Evolutionary conservation across 495 filamentous ascomycete genomes (phyloP), one percentile per base, ranked within the genome.

Genomic region (Aspergillus ostianus): DNA sequence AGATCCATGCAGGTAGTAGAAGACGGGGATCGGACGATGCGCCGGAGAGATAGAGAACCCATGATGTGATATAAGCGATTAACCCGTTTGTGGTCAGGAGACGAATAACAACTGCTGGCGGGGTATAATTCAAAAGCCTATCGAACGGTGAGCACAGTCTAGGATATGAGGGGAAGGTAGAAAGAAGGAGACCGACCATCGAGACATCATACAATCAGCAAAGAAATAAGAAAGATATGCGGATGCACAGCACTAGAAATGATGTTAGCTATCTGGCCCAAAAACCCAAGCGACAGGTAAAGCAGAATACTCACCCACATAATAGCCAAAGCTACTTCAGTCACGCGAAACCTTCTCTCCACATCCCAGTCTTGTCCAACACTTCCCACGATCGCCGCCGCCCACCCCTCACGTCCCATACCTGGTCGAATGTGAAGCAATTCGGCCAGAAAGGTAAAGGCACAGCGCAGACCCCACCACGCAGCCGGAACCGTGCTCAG

Each of bases 201-300:
- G 86, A 62, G 88, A 92, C 91, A 96, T 96, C 68, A 94, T 86
- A 73, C 90, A 91, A 75, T 96, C 90, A 59, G 90, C 92, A 73
- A 94, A 93, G 75, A 92, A 89, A 73, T 92, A 94, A 57, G 89
- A 91, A 69, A 94, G 83, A 73, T 92, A 92, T 52, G 87, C 91
- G 45, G 90, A 91, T 71, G 89, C 87, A 70, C 80, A 83, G 79
- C 90, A 92, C 91, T 93, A 55, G 53, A 58, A 21, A n/a, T 30
- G 32, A 46, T 45, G 29, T 30, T 26, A 26, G 56, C 20, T 46
- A 47, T 50, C 18, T 2, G 23, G 23, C 23, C 23, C 23, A 26
- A 26, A 26, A 26, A 4, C n/a, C n/a, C 23, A 26, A 26, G 23
- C 23, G 23, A 26, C 23, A 26, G 4, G 23, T 7, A 32, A 32